Evolutionary conservation across 202 grass and related monocot genomes (phyloP), one percentile per base, ranked within the genome.

Genomic region (Hordeum pubiflorum): DNA sequence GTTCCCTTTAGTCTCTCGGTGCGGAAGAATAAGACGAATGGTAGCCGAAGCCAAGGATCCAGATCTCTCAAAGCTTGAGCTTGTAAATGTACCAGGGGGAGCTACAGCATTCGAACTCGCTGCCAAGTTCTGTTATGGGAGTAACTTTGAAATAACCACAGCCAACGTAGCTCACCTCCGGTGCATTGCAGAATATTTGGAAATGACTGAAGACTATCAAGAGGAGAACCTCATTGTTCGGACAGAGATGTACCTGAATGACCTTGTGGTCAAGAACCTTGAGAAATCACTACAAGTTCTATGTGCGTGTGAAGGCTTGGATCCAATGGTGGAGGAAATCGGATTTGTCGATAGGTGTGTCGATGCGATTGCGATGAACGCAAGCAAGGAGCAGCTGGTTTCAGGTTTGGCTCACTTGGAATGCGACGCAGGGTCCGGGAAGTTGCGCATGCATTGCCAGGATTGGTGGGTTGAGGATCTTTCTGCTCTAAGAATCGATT

Each of bases 381-480:
- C 85, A 10, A 89, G 94, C 63, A 97, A 92, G 79, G 94, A 97
- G 20, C 94, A 97, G 78, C 64, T 97, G 74, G 91, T 94, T 72
- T 92, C 89, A 66, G 94, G 91, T 39, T 75, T 97, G 75, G 86
- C 91, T 10, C 94, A 91, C 74, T 82, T 97, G 69, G 94, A 97
- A 86, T 94, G 89, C 71, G 85, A 86, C 23, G 86, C 50, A 0
- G 91, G 87, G 14, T 90, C 91, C 27, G 90, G 82, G 21, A 97
- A 91, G 26, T 38, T 89, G 64, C 81, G 56, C 2, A 87, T 78
- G 85, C 68, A 84, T 70, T 90, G 88, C 62, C 91, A 90, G 66
- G 94, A 97, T 32, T 97, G 94, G 94, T 97, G 94, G 94, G 84
- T 97, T 17, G 94, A 97, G 46, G 94, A 97, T 82, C 85, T 97